These are phyloP conservation scores for Pythium dissotocum DNA, from an alignment of 352 stramenopile species.

Conservation along the genomic window DNA sequence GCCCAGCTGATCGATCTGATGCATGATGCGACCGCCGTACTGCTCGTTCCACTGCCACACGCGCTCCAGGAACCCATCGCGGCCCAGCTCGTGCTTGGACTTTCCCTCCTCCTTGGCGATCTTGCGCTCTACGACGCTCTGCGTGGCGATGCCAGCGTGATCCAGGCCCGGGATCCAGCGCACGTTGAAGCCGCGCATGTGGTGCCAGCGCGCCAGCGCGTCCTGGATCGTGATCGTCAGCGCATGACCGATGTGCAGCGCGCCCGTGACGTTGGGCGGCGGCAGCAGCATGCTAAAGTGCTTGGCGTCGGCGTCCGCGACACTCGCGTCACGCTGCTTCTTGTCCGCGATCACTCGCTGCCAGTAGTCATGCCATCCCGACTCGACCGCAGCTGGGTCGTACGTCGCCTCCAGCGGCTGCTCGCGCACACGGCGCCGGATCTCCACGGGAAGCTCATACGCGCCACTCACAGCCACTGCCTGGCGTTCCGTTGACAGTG, in stretches of 20 bases:
- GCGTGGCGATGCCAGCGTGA: slow-evolving; percentile 99
- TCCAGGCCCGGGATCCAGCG: slow-evolving; percentile 97
- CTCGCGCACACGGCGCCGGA: slow-evolving; percentile 52
- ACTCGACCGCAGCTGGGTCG: slow-evolving; percentile 64
- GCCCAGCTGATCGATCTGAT: slow-evolving; percentile 94
- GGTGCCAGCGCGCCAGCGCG: slow-evolving; percentile 95
- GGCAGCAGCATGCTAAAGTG: slow-evolving; percentile 90
- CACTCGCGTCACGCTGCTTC: slow-evolving; percentile 7
- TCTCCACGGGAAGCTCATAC: slow-evolving; percentile 38
- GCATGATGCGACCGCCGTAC: slow-evolving; percentile 96
- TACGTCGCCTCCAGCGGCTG: slow-evolving; percentile 59
- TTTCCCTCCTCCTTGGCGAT: slow-evolving; percentile 93
- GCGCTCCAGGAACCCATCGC: slow-evolving; percentile 96
- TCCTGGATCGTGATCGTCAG: slow-evolving; percentile 98
- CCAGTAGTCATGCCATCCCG: slow-evolving; percentile 76
- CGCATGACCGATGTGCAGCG: slow-evolving; percentile 97
- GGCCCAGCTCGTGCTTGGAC: slow-evolving; percentile 94
- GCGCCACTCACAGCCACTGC: not conserved
- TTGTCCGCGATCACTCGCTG: slow-evolving; percentile 45
- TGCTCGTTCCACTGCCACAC: slow-evolving; percentile 99
- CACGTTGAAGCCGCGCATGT: slow-evolving; percentile 97
- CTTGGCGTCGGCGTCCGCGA: slow-evolving; percentile 13
- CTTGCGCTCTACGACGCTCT: slow-evolving; percentile 98
- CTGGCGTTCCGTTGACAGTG: slow-evolving; percentile 19
- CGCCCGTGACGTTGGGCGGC: slow-evolving; percentile 97